Conservation (phyloP, 1,139 yeast genomes). For the Pichia terricola region DNA sequence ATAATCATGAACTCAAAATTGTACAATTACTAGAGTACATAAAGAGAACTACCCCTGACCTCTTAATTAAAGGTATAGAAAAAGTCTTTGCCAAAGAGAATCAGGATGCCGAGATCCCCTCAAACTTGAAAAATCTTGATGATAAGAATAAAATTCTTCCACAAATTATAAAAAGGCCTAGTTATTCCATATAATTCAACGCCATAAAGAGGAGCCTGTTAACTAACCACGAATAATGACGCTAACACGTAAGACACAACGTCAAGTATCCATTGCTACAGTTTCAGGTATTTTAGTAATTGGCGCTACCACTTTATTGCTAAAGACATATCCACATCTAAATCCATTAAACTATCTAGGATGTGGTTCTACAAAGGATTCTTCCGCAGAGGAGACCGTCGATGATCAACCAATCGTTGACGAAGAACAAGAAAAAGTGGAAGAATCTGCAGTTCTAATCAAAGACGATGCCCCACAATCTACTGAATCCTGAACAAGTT, state of each 20-base stretch:
- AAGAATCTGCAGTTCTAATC: not conserved
- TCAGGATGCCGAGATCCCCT: too few species aligned
- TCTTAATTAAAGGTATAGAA: too few species aligned
- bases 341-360: constrained; percentile 14
- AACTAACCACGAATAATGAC: constrained; percentile 1
- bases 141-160: too few species aligned
- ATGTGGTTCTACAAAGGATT: constrained; percentile 1
- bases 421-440: not conserved
- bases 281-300: constrained; percentile 34
- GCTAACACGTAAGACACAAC: constrained; percentile 16
- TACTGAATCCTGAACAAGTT: too few species aligned
- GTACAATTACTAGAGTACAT: too few species aligned
- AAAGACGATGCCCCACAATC: not conserved
- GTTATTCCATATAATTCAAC: too few species aligned
- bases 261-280: constrained; percentile 22
- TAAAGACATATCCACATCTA: constrained; percentile 47
- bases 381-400: constrained; percentile 4
- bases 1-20: too few species aligned
- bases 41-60: too few species aligned
- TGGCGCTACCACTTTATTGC: constrained; percentile 36
- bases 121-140: too few species aligned
- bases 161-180: too few species aligned
- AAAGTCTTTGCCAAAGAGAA: too few species aligned
- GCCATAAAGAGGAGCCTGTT: too few species aligned
- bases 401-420: not conserved